Evolutionary conservation across 495 filamentous ascomycete genomes (phyloP).

Genomic region (Entonaema liquescens): DNA sequence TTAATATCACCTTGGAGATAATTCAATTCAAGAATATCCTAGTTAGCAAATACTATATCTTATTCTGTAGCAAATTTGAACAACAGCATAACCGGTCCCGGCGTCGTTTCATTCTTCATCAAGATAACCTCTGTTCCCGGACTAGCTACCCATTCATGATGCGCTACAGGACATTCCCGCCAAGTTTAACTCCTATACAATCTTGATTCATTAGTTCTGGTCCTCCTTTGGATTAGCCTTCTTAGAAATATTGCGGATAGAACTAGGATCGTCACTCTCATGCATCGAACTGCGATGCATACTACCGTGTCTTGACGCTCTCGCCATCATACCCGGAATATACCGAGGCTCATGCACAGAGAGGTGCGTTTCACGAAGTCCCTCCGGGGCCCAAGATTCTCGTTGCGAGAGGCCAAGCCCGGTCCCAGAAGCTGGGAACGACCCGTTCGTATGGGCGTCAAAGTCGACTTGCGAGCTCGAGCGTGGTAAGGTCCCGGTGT

Average conservation of each 20-base stretch:
- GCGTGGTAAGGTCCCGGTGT: constrained; percentile 23
- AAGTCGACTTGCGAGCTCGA: constrained; percentile 41
- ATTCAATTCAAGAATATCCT: too few species aligned
- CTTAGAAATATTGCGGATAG: constrained; percentile 10
- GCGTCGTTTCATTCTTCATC: neutral
- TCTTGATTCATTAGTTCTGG: neutral
- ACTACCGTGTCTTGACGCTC: constrained; percentile 63
- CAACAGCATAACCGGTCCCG: neutral
- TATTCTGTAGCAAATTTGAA: neutral
- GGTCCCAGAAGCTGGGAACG: constrained; percentile 4
- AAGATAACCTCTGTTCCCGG: neutral
- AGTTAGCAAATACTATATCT: too few species aligned
- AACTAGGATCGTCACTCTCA: constrained; percentile 47
- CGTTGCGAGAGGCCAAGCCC: neutral
- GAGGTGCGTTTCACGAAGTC: constrained; percentile 52
- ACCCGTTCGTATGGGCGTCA: constrained; percentile 23
- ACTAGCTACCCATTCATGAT: neutral
- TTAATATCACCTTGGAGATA: too few species aligned
- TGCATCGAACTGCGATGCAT: constrained; percentile 50
- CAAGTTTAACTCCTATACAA: neutral
- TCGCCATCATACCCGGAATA: constrained; percentile 75
- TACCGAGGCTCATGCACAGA: constrained; percentile 70
- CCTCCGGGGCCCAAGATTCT: constrained; percentile 35
- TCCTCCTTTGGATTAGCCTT: constrained; percentile 28
- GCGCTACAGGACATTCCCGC: neutral